phyloP scores from a whole-genome alignment of 352 stramenopile species.

The Globisporangium heterothallicum region DNA sequence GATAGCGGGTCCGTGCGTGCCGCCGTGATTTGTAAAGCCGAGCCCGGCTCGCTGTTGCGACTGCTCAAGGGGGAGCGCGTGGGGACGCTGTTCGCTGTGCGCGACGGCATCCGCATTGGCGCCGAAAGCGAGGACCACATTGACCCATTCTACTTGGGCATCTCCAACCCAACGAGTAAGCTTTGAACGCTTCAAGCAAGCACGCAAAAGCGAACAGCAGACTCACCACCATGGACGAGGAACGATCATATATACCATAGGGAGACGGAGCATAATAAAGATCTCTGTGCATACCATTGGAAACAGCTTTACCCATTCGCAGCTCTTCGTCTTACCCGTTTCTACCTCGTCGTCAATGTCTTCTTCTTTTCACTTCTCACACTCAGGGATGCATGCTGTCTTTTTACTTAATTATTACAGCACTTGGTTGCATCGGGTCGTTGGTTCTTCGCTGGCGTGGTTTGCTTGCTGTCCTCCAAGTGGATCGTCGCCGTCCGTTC shows the following conservation, averaged over 20 bases:
- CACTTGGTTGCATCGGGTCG: constrained; percentile 11
- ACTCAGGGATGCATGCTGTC: neutral
- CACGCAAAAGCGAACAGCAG: neutral
- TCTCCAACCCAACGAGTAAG: constrained; percentile 20
- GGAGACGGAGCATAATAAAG: too few species aligned
- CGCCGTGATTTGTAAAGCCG: constrained; percentile 62
- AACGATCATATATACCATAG: too few species aligned
- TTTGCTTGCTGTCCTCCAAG: constrained; percentile 21
- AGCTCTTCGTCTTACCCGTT: too few species aligned
- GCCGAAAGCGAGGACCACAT: constrained; percentile 42
- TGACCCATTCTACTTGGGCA: constrained; percentile 66
- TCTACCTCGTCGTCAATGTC: too few species aligned
- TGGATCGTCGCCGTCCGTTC: constrained; percentile 31
- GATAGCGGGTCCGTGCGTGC: constrained; percentile 55
- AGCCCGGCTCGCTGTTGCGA: constrained; percentile 48
- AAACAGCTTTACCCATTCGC: too few species aligned
- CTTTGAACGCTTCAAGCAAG: neutral
- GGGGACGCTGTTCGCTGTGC: constrained; percentile 59
- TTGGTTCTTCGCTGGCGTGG: constrained; percentile 3
- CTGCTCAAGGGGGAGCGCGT: constrained; percentile 65
- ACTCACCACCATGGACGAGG: neutral
- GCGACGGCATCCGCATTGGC: constrained; percentile 38
- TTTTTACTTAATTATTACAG: constrained; percentile 4
- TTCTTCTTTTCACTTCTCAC: neutral
- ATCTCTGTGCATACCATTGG: too few species aligned